Percentiles rank a stretch among this genome's conserved stretches.
These are phyloP conservation scores for Ceratobasidium sp. DNA, from an alignment of 1,284 basidiomycete species.

Conservation along the genomic window DNA sequence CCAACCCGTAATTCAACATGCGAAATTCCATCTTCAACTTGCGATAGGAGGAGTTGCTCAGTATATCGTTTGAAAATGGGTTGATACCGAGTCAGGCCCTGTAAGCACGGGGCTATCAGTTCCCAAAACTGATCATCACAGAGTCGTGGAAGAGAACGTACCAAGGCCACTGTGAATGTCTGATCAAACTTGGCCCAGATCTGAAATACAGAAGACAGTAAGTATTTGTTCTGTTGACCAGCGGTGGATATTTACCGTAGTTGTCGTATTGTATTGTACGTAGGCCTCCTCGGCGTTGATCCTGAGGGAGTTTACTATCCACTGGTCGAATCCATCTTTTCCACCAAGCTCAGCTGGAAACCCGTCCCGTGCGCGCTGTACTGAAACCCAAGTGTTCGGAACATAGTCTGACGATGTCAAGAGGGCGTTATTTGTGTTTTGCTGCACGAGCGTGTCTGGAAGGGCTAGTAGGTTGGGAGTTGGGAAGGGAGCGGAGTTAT, in stretches of 20 bases:
- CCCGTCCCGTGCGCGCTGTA: constrained; percentile 66
- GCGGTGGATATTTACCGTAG: too few species aligned
- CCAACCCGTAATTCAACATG: constrained; percentile 81
- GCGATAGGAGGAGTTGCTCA: constrained; percentile 72
- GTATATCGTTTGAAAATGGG: constrained; percentile 73
- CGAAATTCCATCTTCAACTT: constrained; percentile 78
- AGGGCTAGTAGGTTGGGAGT: constrained; percentile 52
- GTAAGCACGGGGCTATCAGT: constrained; percentile 9
- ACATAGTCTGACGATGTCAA: constrained; percentile 65
- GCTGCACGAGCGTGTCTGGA: not conserved
- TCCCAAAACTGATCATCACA: not conserved
- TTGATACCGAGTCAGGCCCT: constrained; percentile 69
- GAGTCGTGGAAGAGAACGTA: not conserved
- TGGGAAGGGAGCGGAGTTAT: constrained; percentile 60
- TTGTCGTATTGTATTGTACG: constrained; percentile 76
- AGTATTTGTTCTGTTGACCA: not conserved
- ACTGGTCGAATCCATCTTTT: constrained; percentile 75
- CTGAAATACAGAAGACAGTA: not conserved
- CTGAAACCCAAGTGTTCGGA: constrained; percentile 67
- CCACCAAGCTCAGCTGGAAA: constrained; percentile 62
- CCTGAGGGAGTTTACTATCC: constrained; percentile 70
- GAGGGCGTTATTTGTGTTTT: constrained; percentile 18
- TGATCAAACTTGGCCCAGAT: constrained; percentile 63
- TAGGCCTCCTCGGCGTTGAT: constrained; percentile 80
- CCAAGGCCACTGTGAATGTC: not conserved